Evolutionary conservation across 768 basidiomycete species (phyloP), one percentile per base, ranked within the genome.

Genomic region (Suillus bovinus): DNA sequence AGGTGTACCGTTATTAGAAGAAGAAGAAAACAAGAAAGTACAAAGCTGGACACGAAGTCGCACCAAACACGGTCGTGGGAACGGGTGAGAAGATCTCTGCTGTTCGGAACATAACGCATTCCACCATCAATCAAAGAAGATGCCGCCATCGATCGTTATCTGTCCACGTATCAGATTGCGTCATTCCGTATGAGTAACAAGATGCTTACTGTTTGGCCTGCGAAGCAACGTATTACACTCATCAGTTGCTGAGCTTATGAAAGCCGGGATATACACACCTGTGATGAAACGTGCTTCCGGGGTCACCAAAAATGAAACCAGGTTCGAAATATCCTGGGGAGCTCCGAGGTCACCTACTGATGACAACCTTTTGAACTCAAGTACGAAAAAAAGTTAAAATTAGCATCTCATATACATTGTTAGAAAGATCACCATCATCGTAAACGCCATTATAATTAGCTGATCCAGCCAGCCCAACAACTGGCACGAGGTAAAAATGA

Each of bases 221-320:
- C 50, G 5, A 44, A 56, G 10, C 17, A 39, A 39, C 27, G 17
- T 6, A 2, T 11, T 24, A 11, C 20, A 11, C 13, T 33, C 4
- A 10, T 14, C 44, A 31, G 47, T 44, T 63, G 49, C 16, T 36
- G 50, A 59, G 17, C 8, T 22, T 16, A 17, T 24, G 22, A 46
- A 22, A 36, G 11, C 6, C 3, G 33, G 6, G 3, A 57, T 63
- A 16, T 63, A 73, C 78, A 20, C 62, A 73, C 78, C 78, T 52
- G 77, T 79, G 61, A 80, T 49, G 24, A 69, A 74, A 62, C 67
- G 67, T 14, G 78, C 71, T 22, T 75, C 73, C 6, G 72, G 69
- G 2, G 74, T 75, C 1, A 62, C 75, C 22, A 80, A 65, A 63
- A 73, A 80, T 6, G 75, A 70, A 5, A 80, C 80, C 0, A 80